phyloP scores from a whole-genome alignment of 805 yeast species.

The Zygotorulaspora florentina region DNA sequence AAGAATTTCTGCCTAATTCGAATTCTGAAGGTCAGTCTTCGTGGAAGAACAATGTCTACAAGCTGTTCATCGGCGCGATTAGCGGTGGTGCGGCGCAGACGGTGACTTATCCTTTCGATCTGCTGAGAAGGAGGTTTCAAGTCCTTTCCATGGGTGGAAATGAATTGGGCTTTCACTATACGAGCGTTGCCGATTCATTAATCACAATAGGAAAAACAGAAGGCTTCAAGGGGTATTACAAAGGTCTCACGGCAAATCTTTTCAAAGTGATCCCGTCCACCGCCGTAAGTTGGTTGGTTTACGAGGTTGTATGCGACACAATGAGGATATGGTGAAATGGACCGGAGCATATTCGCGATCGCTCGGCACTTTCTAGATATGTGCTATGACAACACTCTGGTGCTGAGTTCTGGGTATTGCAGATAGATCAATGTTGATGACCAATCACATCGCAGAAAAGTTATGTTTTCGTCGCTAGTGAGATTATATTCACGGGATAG shows the following conservation, averaged over 20 bases:
- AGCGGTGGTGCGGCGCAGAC: slow-evolving; percentile 91
- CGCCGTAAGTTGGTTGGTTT: slow-evolving; percentile 92
- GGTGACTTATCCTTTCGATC: slow-evolving; percentile 84
- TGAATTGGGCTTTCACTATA: slow-evolving; percentile 77
- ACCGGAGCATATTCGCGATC: no score
- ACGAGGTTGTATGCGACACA: slow-evolving; percentile 62
- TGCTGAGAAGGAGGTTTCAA: slow-evolving; percentile 84
- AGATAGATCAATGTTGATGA: no score
- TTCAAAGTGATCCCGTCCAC: slow-evolving; percentile 90
- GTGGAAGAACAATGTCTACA: slow-evolving; percentile 41
- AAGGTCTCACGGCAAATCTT: slow-evolving; percentile 72
- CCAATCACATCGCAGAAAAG: slow-evolving; percentile 1
- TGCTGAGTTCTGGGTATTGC: no score
- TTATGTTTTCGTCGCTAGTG: background rate
- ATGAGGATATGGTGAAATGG: slow-evolving; percentile 11
- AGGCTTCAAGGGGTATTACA: slow-evolving; percentile 69
- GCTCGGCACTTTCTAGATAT: no score
- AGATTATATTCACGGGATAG: background rate
- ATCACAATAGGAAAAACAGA: slow-evolving; percentile 63
- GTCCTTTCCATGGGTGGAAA: slow-evolving; percentile 72
- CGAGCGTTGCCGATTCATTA: slow-evolving; percentile 72
- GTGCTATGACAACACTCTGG: no score
- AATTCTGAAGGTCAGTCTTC: slow-evolving; percentile 19
- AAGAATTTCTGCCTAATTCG: slow-evolving; percentile 47
- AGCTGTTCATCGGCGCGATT: slow-evolving; percentile 74